Evolutionary conservation across 2,329 filamentous ascomycete genomes (phyloP).

Genomic region (Microthyrium microscopicum): DNA sequence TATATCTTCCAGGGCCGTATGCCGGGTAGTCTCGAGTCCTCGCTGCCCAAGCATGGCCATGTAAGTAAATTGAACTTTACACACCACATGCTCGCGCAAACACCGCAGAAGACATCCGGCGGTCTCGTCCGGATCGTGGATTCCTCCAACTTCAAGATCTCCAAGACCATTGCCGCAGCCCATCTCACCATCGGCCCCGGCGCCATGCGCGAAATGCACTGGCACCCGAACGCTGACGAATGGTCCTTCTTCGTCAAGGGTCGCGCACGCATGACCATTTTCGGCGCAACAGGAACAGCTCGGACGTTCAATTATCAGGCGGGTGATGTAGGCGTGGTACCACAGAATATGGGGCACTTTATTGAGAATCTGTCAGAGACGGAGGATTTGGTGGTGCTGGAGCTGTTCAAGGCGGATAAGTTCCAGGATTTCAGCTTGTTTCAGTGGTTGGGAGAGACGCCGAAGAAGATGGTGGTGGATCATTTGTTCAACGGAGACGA

Average conservation of each 20-base stretch:
- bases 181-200: slow-evolving; percentile 55
- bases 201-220: slow-evolving; percentile 64
- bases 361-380: slow-evolving; percentile 64
- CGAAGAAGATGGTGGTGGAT: slow-evolving; percentile 46
- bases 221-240: slow-evolving; percentile 65
- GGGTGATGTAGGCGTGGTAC: slow-evolving; percentile 64
- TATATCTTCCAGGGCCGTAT: slow-evolving; percentile 61
- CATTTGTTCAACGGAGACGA: slow-evolving; percentile 47
- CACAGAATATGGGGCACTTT: slow-evolving; percentile 62
- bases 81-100: slow-evolving; percentile 54
- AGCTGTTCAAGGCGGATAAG: slow-evolving; percentile 55
- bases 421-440: slow-evolving; percentile 60
- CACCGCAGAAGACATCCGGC: slow-evolving; percentile 47
- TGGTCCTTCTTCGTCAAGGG: slow-evolving; percentile 68
- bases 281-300: slow-evolving; percentile 50
- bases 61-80: slow-evolving; percentile 53
- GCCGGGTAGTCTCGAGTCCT: slow-evolving; percentile 47
- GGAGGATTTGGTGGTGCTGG: slow-evolving; percentile 57
- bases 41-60: slow-evolving; percentile 47
- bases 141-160: slow-evolving; percentile 59
- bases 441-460: slow-evolving; percentile 61
- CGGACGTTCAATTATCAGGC: slow-evolving; percentile 61
- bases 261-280: slow-evolving; percentile 56
- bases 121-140: slow-evolving; percentile 60
- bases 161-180: slow-evolving; percentile 55